These are phyloP conservation scores for Exsudoporus floridanus DNA, from an alignment of 1,284 basidiomycete species.

Conservation along the genomic window DNA sequence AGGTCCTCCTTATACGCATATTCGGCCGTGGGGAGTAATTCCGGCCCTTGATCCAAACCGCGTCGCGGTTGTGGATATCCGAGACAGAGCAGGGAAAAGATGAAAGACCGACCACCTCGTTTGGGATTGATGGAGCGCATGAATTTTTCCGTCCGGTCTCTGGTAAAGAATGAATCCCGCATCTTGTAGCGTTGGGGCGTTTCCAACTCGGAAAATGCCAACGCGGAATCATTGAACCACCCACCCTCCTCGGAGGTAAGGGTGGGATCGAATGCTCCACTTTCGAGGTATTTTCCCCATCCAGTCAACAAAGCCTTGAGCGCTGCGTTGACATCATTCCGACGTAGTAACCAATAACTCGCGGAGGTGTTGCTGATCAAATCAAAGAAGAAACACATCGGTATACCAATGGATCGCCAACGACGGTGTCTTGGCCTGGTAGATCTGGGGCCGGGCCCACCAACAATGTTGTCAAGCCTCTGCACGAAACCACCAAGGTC, in stretches of 20 bases:
- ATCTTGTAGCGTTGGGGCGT: neutral
- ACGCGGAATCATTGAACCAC: neutral
- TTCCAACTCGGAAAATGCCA: neutral
- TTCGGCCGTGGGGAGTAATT: too few relatives aligned
- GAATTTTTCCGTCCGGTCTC: neutral
- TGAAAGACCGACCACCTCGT: neutral
- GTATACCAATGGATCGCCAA: conserved; percentile 7
- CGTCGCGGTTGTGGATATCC: neutral
- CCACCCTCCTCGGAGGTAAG: neutral
- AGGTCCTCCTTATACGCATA: too few relatives aligned
- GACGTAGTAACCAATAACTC: conserved; percentile 22
- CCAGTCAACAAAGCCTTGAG: neutral
- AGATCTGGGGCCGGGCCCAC: neutral
- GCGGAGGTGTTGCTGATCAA: conserved; percentile 28
- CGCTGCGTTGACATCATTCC: conserved; percentile 20
- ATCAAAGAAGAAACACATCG: conserved; percentile 22
- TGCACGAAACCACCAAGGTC: neutral
- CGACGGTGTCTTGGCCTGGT: neutral
- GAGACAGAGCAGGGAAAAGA: neutral
- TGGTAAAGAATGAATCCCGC: neutral
- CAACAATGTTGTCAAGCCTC: neutral
- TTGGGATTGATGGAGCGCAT: neutral
- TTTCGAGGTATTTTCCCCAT: conserved; percentile 18
- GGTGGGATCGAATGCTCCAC: neutral
- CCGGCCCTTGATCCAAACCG: neutral